Evolutionary conservation across 176 grass and related monocot species (phyloP), one percentile per base, ranked within the genome.

Genomic region (Cocos nucifera): DNA sequence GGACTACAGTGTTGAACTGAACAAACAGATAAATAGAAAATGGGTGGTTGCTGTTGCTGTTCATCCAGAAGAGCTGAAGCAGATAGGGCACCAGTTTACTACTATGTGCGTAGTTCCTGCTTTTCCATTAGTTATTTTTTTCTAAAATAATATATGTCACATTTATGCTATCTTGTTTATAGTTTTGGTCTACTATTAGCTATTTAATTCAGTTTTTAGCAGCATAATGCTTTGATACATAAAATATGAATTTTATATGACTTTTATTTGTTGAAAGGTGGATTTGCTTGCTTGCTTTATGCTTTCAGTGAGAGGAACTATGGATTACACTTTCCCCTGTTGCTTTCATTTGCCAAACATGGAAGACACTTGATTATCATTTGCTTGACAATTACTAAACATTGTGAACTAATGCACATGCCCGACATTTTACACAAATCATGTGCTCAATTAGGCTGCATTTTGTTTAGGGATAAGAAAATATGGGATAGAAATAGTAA

Each of bases 31-130:
- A 54, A 29, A 50, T 67, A 73, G 58, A 84, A 44, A 69, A 97
- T 97, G 92, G 92, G 87, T 82, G 84, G 86, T 32, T 96, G 87
- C 75, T 97, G 83, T 73, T 97, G 83, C 75, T 78, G 68, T 75
- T 81, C 78, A 18, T 79, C 87, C 48, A 83, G 79, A 75, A 56
- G 80, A 66, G 61, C 81, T 57, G 78, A 85, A 65, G 60, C 62
- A 56, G 80, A 85, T 57, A 84, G 78, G 65, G 79, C 77, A 66
- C 86, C 81, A 22, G 53, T 54, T 81, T 79, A 73, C 64, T 65
- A 80, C 67, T 88, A 80, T 82, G 87, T 97, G 90, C 54, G 83
- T 78, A 59, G 21, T 54, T 55, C n/a, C 24, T 59, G 35, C 25
- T 16, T 53, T 29, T 68, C 16, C 27, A 18, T 28, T 3, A 28